Evolutionary conservation across 768 basidiomycete species (phyloP), one percentile per base, ranked within the genome.

Genomic region (Mycena alexandri): DNA sequence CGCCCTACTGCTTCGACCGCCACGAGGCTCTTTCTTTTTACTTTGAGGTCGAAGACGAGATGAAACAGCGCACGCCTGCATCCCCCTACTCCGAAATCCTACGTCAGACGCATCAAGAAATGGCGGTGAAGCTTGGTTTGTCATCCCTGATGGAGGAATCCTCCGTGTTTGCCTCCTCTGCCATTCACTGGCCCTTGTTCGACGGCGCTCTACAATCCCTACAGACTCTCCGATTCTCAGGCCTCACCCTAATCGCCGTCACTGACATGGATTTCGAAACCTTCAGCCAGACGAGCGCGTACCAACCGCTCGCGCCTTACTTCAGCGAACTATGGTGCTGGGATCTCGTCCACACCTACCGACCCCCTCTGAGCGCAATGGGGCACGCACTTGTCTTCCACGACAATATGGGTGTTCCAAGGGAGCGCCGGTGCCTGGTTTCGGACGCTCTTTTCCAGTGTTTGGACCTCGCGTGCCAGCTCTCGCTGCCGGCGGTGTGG

Each of bases 21-120:
- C 10, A 36, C 6, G 65, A 66, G 17, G 58, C 65, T 2, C 52
- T 60, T 34, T 21, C 58, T 2, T 48, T 58, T n/a, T 66, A 66
- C n/a, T 54, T 61, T 8, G 65, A 66, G 17, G 25, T 22, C 36
- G 65, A 66, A 42, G 22, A 10, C 24, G 65, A 60, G 17, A 24
- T 34, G 17, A 57, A 64, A 36, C 22, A n/a, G 24, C 46, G 63
- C 22, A n/a, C 21, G 1, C 63, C 63, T 0, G n/a, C 13, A 1
- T 16, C 41, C 11, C 54, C 46, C 2, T 64, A 64, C 21, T 41
- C 34, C 21, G 6, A 50, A 6, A 48, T 64, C 34, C 54, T 64
- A 0, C 24, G 46, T 3, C 46, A n/a, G 2, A 17, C 63, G 7
- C 16, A 64, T 36, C 11, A 14, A 3, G 54, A 56, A 10, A 34